These are phyloP conservation scores for Epichloe amarillans DNA, from an alignment of 2,329 filamentous ascomycete species.

Conservation along the genomic window DNA sequence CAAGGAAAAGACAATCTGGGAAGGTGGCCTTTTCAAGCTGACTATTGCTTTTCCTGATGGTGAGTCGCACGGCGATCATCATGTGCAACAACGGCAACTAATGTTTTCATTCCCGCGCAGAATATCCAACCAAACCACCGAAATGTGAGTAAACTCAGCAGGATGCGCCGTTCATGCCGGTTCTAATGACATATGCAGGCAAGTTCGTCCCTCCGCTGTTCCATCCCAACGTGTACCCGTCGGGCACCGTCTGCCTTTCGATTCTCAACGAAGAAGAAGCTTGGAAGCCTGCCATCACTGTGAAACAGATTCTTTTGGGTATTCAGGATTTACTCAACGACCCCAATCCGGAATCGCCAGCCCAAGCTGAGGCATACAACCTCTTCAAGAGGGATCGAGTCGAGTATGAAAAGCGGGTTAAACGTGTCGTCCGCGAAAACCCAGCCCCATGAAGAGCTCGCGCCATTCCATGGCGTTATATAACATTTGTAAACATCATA, in stretches of 20 bases:
- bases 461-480: constrained; percentile 2
- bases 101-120: constrained; percentile 28
- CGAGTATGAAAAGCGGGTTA: constrained; percentile 83
- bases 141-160: constrained; percentile 62
- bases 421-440: constrained; percentile 79
- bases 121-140: constrained; percentile 96
- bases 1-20: constrained; percentile 95
- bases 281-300: constrained; percentile 96
- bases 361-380: constrained; percentile 95
- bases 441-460: constrained; percentile 47
- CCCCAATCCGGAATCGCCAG: constrained; percentile 91
- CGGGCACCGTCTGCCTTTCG: constrained; percentile 90
- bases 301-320: constrained; percentile 92
- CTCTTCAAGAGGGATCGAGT: constrained; percentile 80
- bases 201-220: constrained; percentile 95
- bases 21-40: constrained; percentile 92
- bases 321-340: constrained; percentile 94
- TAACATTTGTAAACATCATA: constrained; percentile 4
- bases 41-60: constrained; percentile 88
- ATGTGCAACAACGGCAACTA: not conserved
- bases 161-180: not conserved
- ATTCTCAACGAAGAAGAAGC: constrained; percentile 97
- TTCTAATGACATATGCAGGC: constrained; percentile 38
- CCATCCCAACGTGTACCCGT: constrained; percentile 97
- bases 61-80: constrained; percentile 29